Conservation (phyloP, 164 flowering plant species). For the Vitis labrusca region DNA sequence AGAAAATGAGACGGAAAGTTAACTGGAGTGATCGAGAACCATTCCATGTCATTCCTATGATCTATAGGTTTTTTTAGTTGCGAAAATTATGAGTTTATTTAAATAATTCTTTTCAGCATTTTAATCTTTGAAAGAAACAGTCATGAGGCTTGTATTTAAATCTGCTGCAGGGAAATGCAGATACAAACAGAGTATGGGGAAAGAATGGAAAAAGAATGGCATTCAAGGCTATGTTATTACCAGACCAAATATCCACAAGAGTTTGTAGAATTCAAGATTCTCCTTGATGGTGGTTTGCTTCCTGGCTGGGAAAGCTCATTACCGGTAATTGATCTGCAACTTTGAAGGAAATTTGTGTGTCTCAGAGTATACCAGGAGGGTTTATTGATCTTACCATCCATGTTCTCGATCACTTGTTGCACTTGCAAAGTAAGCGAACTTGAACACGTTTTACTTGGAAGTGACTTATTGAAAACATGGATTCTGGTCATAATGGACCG, state of each 20-base stretch:
- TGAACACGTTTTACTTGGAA: too few relatives aligned
- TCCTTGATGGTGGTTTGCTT: constrained; percentile 40
- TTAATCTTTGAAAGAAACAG: background rate
- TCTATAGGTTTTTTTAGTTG: constrained; percentile 31
- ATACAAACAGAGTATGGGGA: constrained; percentile 37
- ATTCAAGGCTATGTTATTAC: constrained; percentile 26
- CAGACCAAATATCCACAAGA: constrained; percentile 41
- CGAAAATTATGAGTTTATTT: too few relatives aligned
- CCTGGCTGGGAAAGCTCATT: constrained; percentile 54
- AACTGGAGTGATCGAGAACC: constrained; percentile 49
- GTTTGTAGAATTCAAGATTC: constrained; percentile 38
- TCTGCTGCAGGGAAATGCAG: constrained; percentile 42
- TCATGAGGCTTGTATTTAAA: background rate
- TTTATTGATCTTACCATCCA: too few relatives aligned
- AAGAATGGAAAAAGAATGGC: constrained; percentile 45
- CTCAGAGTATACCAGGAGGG: too few relatives aligned
- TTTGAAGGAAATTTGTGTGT: background rate
- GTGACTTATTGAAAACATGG: too few relatives aligned
- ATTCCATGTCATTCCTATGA: constrained; percentile 42
- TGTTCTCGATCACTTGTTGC: too few relatives aligned
- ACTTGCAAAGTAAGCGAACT: too few relatives aligned
- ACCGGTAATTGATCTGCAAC: constrained; percentile 34
- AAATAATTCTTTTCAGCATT: background rate
- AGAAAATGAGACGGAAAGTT: constrained; percentile 41
- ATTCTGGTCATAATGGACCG: too few relatives aligned